Base-by-base conservation (phyloP, 768 basidiomycete species). In the Tricholoma flavovirens region DNA sequence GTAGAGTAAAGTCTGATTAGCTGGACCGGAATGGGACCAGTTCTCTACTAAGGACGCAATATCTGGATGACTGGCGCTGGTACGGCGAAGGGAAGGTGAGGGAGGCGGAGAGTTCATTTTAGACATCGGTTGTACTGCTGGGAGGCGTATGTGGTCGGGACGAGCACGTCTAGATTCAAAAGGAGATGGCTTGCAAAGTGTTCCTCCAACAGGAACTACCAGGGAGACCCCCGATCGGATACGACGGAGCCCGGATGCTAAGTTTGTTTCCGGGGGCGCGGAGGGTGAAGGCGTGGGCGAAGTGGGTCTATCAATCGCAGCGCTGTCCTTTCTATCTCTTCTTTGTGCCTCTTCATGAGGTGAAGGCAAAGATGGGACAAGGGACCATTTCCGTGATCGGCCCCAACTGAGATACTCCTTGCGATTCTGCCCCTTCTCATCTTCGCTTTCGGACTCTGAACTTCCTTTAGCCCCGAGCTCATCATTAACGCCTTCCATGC, bases 1-100 rank as follows among this genome's bases (percentile, higher is more conserved):
- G 60, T 75, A 80, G 49, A 77, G 72, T 51, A 70, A 66, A 15
- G 83, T 86, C 66, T 79, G 73, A 60, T 83, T 83, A 35, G 83
- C 84, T 8, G 86, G 83, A 4, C 86, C 84, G 6, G 73, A 66
- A 8, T 69, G 66, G 1, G 79, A 69, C 83, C 83, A 89, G 51
- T 82, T 75, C 55, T 82, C 72, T 54, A 86, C 81, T 15, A 88
- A 75, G 6, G 77, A 74, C n/a, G 74, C 66, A 43, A 88, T 76
- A 62, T 83, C 81, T 10, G 83, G 73, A 62, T 86, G 81, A 57
- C 83, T 86, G 17, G 66, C 69, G 36, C 40, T 59, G 49, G 70
- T 67, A n/a, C 77, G 73, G 50, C 80, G 75, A 15, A 84, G 71
- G 8, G 77, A 75, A 1, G 83, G 81, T 4, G 78, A 73, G 2